Evolutionary conservation across 495 filamentous ascomycete genomes (phyloP), one percentile per base, ranked within the genome.

Genomic region (Penicillium cataractarum): DNA sequence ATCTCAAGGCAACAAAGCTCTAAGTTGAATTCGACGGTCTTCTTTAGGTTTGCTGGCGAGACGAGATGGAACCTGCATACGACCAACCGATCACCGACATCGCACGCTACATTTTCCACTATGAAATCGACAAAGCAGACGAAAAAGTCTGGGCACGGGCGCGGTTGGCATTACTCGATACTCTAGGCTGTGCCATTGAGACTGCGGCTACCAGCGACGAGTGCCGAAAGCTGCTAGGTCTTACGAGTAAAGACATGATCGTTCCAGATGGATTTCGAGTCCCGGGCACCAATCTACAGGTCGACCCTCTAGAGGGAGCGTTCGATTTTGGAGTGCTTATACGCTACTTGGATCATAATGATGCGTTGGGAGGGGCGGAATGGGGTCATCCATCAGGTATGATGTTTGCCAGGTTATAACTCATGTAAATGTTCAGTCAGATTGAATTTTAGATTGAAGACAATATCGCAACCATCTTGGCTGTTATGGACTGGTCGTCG

Each of bases 311-410:
- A 2, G 71, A 81, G 48, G 80, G 80, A 0, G 73, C 79, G 7
- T 82, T 82, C 55, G 74, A 77, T 51, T n/a, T 83, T 24, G 78
- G 80, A 3, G 60, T 71, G 8, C 57, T 81, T 59, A 78, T 82
- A 12, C 70, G 77, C 4, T 81, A 79, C 58, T 60, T 81, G 22
- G 80, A 82, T 53, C 78, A 80, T 42, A 82, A 82, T 52, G 80
- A 82, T 71, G 77, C 75, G 21, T 61, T 76, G 5, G 63, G 63
- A 8, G 79, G 78, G 4, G 71, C 65, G 26, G 80, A 82, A 61
- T 81, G 78, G 77, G 77, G 79, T 13, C 79, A 82, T 71, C 80
- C 78, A 29, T 78, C 76, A 53, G 75, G 75, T 76, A 66, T 22
- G n/a, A 49, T 2, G 12, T 10, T 13, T 54, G 4, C 31, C 3